Percentiles rank a stretch among this genome's conserved stretches.
These are phyloP conservation scores for Nepenthes alata DNA, from an alignment of 179 eudicot species.

Conservation along the genomic window DNA sequence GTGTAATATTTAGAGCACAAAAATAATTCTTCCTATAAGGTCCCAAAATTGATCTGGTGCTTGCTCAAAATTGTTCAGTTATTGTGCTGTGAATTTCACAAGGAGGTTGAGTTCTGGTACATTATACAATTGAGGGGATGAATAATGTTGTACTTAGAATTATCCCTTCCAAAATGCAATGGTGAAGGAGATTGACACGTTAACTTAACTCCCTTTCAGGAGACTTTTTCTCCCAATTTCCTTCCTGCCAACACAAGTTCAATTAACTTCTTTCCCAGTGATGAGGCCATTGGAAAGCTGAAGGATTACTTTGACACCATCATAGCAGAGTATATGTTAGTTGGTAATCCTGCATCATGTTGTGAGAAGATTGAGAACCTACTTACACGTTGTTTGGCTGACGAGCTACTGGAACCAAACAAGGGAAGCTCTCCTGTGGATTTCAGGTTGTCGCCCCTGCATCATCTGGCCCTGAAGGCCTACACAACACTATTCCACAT, in stretches of 20 bases:
- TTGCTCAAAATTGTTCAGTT: no score
- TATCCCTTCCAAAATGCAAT: no score
- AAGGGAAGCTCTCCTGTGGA: slow-evolving; percentile 10
- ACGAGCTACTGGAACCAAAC: slow-evolving; percentile 12
- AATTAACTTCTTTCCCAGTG: slow-evolving; percentile 2
- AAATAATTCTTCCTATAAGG: no score
- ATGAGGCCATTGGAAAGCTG: slow-evolving; percentile 16
- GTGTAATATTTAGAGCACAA: no score
- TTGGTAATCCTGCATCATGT: slow-evolving; percentile 35
- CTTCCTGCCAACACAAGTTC: slow-evolving; percentile 6
- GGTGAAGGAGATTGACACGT: background rate
- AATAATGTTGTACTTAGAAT: no score
- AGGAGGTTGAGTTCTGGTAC: no score
- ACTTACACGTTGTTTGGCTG: slow-evolving; percentile 18
- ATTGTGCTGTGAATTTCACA: no score
- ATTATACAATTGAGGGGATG: no score
- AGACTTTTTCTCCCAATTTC: slow-evolving; percentile 14
- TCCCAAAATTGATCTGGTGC: no score
- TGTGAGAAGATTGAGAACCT: slow-evolving; percentile 46
- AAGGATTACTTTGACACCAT: slow-evolving; percentile 27
- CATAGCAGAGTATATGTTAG: slow-evolving; percentile 31
- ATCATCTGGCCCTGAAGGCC: slow-evolving; percentile 45
- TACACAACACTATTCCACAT: slow-evolving; percentile 48
- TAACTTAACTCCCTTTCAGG: slow-evolving; percentile 18
- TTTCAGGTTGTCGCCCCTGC: slow-evolving; percentile 38